These are phyloP conservation scores for Curvularia eragrostidis DNA, from an alignment of 2,329 filamentous ascomycete species.

Conservation along the genomic window DNA sequence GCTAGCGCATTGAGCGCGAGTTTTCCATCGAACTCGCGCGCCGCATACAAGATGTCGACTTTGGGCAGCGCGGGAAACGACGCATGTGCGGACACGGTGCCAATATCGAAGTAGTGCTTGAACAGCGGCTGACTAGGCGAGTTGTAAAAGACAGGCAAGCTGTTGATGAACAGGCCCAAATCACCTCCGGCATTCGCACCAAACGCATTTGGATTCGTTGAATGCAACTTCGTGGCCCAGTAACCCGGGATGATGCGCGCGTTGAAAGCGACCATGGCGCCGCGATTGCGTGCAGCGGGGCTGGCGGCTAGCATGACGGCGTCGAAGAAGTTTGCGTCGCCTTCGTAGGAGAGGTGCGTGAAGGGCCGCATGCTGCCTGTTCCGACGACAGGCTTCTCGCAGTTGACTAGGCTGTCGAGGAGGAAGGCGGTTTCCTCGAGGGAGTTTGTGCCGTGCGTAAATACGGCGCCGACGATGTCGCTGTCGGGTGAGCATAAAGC, in stretches of 20 bases:
- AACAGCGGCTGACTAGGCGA: slow-evolving; percentile 30
- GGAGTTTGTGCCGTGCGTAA: slow-evolving; percentile 40
- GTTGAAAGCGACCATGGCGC: slow-evolving; percentile 40
- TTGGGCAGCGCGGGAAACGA: slow-evolving; percentile 34
- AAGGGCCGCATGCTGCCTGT: slow-evolving; percentile 37
- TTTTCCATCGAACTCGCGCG: slow-evolving; percentile 38
- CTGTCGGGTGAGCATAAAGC: slow-evolving; percentile 37
- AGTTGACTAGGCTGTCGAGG: slow-evolving; percentile 36
- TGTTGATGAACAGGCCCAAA: slow-evolving; percentile 37
- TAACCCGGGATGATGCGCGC: slow-evolving; percentile 36
- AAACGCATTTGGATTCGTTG: slow-evolving; percentile 39
- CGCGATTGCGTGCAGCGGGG: slow-evolving; percentile 29
- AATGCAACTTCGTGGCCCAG: slow-evolving; percentile 36
- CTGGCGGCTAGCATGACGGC: slow-evolving; percentile 34
- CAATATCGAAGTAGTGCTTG: slow-evolving; percentile 33
- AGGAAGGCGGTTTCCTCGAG: slow-evolving; percentile 41
- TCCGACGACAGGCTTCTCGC: slow-evolving; percentile 38
- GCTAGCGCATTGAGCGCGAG: slow-evolving; percentile 31
- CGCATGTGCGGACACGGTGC: slow-evolving; percentile 17
- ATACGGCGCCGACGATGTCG: slow-evolving; percentile 39
- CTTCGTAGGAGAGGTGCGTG: slow-evolving; percentile 35
- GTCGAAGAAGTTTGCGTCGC: slow-evolving; percentile 41
- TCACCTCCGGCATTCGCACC: slow-evolving; percentile 32
- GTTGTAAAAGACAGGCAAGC: slow-evolving; percentile 36
- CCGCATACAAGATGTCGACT: slow-evolving; percentile 42